Evolutionary conservation across 805 yeast species (phyloP).

Genomic region (Limtongia smithiae): DNA sequence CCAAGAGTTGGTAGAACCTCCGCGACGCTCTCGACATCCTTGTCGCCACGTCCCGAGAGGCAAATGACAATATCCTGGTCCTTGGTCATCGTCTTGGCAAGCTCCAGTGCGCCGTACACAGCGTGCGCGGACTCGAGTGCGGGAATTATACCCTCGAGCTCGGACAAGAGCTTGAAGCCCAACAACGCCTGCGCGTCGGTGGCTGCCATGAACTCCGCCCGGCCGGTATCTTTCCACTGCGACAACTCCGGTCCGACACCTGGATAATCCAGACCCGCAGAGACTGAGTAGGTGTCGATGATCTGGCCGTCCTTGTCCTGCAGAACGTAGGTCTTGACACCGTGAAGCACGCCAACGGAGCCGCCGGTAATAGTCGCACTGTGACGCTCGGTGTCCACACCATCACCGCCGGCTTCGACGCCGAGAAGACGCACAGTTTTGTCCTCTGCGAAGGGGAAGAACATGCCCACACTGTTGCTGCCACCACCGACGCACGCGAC

Average conservation of each 20-base stretch:
- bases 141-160: constrained; percentile 96
- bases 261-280: constrained; percentile 98
- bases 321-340: constrained; percentile 89
- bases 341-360: constrained; percentile 95
- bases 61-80: constrained; percentile 83
- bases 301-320: constrained; percentile 94
- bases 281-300: constrained; percentile 94
- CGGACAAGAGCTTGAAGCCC: constrained; percentile 85
- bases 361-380: constrained; percentile 96
- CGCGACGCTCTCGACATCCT: constrained; percentile 96
- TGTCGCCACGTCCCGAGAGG: constrained; percentile 98
- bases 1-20: constrained; percentile 88
- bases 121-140: constrained; percentile 98
- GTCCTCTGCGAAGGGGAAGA: constrained; percentile 88
- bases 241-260: constrained; percentile 99
- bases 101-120: constrained; percentile 80
- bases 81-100: constrained; percentile 76
- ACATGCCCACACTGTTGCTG: constrained; percentile 93
- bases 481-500: constrained; percentile 99
- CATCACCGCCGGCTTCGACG: constrained; percentile 99
- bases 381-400: constrained; percentile 81
- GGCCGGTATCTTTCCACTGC: constrained; percentile 87
- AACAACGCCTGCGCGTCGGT: constrained; percentile 92
- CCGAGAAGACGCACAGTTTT: constrained; percentile 75
- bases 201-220: constrained; percentile 87